Percentiles rank a stretch among this genome's conserved stretches.
phyloP scores from a whole-genome alignment of 2,329 filamentous ascomycete species.

The Microcyclosporella mali region DNA sequence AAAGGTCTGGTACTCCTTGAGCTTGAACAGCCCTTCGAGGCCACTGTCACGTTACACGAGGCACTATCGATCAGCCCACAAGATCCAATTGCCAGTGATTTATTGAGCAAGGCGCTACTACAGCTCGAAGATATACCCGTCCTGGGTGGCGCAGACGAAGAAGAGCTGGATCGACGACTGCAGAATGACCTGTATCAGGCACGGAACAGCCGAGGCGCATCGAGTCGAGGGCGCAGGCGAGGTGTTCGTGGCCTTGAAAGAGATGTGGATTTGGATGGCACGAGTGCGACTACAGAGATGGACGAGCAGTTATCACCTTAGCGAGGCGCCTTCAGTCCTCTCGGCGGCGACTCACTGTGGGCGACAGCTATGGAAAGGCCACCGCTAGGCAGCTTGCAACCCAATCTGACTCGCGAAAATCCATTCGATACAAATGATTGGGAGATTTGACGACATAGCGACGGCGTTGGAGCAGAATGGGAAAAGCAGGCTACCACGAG shows the following conservation, averaged over 20 bases:
- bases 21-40: conserved; percentile 65
- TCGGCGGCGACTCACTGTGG: no score
- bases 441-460: no score
- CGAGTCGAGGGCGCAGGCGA: conserved; percentile 2
- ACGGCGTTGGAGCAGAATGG: no score
- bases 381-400: no score
- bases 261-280: conserved; percentile 21
- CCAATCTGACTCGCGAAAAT: no score
- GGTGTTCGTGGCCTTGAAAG: conserved; percentile 4
- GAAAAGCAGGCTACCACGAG: no score
- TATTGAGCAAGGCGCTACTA: conserved; percentile 65
- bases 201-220: conserved; percentile 6
- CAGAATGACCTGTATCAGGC: conserved; percentile 13
- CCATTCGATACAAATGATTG: no score
- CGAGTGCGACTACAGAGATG: background rate
- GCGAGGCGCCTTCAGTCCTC: no score
- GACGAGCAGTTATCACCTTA: no score
- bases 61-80: conserved; percentile 72
- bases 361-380: no score
- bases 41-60: conserved; percentile 77
- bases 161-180: conserved; percentile 24
- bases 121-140: conserved; percentile 50
- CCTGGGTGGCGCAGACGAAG: conserved; percentile 42
- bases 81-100: conserved; percentile 72
- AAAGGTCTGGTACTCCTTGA: conserved; percentile 83